These are phyloP conservation scores for Intubia oerlemansii DNA, from an alignment of 2,329 filamentous ascomycete genomes.

Conservation along the genomic window DNA sequence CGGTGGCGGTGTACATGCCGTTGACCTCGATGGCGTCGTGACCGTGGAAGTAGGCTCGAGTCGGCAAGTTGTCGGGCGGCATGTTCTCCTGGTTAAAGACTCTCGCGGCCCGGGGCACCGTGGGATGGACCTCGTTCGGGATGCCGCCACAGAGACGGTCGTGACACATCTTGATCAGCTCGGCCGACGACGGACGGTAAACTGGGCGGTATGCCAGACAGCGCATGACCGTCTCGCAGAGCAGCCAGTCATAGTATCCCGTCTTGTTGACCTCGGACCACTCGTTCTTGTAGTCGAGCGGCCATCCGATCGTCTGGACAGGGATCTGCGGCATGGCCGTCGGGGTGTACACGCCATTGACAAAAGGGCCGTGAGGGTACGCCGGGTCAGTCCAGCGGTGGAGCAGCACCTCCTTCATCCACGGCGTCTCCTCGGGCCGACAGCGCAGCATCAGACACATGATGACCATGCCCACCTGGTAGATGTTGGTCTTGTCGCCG, in stretches of 20 bases:
- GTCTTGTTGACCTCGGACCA: background rate
- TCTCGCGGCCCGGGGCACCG: too few species aligned
- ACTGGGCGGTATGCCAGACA: constrained; percentile 4
- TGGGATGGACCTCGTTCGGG: too few species aligned
- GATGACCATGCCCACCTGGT: constrained; percentile 5
- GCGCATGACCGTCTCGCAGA: constrained; percentile 4
- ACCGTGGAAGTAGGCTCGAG: too few species aligned
- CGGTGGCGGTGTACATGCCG: too few species aligned
- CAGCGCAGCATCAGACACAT: background rate
- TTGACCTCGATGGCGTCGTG: too few species aligned
- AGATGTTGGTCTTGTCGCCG: constrained; percentile 5
- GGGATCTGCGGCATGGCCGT: background rate
- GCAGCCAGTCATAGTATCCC: background rate
- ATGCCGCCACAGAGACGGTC: too few species aligned
- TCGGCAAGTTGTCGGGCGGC: too few species aligned
- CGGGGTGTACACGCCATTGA: too few species aligned
- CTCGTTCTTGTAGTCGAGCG: background rate
- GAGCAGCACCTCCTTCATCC: background rate
- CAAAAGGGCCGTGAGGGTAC: too few species aligned
- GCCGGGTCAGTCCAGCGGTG: background rate
- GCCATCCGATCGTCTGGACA: background rate
- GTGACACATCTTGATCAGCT: constrained; percentile 1
- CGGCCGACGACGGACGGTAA: constrained; percentile 2
- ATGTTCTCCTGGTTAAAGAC: too few species aligned
- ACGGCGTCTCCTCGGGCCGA: background rate